Conservation (phyloP, 2,329 filamentous ascomycete genomes). For the Cladosporium cucumerinum region DNA sequence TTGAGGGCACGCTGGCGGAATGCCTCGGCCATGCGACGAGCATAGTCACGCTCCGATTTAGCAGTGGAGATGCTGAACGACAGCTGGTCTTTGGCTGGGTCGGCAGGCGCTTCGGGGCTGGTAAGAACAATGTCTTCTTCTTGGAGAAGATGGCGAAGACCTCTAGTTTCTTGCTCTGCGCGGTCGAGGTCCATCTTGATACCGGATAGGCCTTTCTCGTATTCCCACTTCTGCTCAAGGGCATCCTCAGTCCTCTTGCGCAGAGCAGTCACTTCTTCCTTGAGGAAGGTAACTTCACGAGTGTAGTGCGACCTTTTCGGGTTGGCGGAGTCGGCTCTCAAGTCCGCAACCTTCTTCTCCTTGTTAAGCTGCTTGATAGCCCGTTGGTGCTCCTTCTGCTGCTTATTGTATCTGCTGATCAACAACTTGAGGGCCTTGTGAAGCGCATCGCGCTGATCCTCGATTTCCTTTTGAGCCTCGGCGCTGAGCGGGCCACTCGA, state of each 20-base stretch:
- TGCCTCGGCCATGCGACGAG: conserved; percentile 60
- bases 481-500: conserved; percentile 38
- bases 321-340: conserved; percentile 60
- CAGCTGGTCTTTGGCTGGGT: conserved; percentile 42
- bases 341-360: conserved; percentile 69
- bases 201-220: conserved; percentile 82
- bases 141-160: conserved; percentile 72
- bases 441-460: conserved; percentile 87
- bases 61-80: conserved; percentile 63
- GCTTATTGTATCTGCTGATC: conserved; percentile 78
- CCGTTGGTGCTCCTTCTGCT: conserved; percentile 80
- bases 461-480: conserved; percentile 85
- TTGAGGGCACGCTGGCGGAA: conserved; percentile 61
- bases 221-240: conserved; percentile 92
- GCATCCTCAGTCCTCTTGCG: conserved; percentile 88
- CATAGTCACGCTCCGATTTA: conserved; percentile 69
- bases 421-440: conserved; percentile 83
- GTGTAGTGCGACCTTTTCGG: conserved; percentile 78
- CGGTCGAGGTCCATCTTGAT: conserved; percentile 96
- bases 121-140: conserved; percentile 80
- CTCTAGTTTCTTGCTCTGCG: conserved; percentile 85
- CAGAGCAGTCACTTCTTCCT: conserved; percentile 79
- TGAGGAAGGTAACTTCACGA: conserved; percentile 73
- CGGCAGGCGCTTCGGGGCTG: conserved; percentile 36
- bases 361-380: conserved; percentile 62